phyloP scores from a whole-genome alignment of 1,284 basidiomycete genomes.

The Pyrrhoderma lamaoense region DNA sequence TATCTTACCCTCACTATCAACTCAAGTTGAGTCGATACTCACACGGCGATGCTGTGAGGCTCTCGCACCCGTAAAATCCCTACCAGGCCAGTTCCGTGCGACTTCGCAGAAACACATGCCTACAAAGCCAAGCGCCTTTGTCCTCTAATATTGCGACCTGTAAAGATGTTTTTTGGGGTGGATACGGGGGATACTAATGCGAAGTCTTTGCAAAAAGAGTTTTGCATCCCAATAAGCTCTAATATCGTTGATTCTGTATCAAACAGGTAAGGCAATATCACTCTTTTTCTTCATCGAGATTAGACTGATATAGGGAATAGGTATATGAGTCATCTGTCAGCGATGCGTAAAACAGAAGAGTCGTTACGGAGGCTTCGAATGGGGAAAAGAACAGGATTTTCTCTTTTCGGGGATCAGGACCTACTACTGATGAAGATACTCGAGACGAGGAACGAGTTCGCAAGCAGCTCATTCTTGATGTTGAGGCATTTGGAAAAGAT shows the following conservation, averaged over 20 bases:
- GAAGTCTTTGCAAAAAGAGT: constrained; percentile 45
- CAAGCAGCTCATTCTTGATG: constrained; percentile 81
- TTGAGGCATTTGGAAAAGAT: constrained; percentile 75
- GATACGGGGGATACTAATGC: constrained; percentile 49
- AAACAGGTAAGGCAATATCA: constrained; percentile 40
- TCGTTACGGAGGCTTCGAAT: constrained; percentile 80
- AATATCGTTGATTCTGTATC: constrained; percentile 73
- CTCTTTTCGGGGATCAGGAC: constrained; percentile 56
- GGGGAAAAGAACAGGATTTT: constrained; percentile 73
- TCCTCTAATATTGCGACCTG: constrained; percentile 75
- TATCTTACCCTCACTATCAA: constrained; percentile 48
- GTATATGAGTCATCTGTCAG: constrained; percentile 63
- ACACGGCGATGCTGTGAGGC: constrained; percentile 77
- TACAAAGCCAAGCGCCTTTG: constrained; percentile 78
- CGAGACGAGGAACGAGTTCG: constrained; percentile 77
- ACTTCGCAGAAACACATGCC: constrained; percentile 68
- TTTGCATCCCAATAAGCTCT: constrained; percentile 47
- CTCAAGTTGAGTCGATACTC: constrained; percentile 66
- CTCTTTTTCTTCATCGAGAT: not conserved
- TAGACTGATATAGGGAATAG: constrained; percentile 27
- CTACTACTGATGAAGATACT: constrained; percentile 54
- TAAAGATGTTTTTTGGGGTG: constrained; percentile 73
- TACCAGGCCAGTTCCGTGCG: constrained; percentile 81
- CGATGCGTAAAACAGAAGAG: constrained; percentile 88
- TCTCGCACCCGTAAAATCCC: constrained; percentile 79